Evolutionary conservation across 2,329 filamentous ascomycete genomes (phyloP), one percentile per base, ranked within the genome.

Genomic region (Anthostomella pinea): DNA sequence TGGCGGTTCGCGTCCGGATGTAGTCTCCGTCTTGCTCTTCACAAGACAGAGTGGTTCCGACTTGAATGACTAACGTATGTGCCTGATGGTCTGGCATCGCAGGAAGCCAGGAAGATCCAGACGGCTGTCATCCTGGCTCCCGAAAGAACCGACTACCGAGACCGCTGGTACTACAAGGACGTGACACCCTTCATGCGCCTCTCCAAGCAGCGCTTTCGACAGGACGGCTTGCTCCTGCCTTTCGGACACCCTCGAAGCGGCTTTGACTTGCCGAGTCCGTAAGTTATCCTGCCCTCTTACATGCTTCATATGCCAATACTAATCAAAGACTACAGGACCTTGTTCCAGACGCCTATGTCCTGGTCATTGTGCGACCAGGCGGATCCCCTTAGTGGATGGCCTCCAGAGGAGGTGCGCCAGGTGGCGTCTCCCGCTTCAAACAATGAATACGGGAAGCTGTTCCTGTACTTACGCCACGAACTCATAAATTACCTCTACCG

Each of bases 181-280:
- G 41, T 22, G 8, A 24, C 29, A 14, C 32, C 39, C 7, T 29
- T 34, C 8, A 33, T 39, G 16, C 45, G 52, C 3, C 23, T 48
- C 2, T 45, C 44, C 4, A 44, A 35, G 26, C 16, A 32, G 14
- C 25, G 35, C 16, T 53, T 45, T 24, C 29, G 38, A 13, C 27
- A 46, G 16, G 46, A 55, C 22, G 52, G 52, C 6, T 21, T 55
- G 3, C 27, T 53, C 6, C 42, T 55, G 2, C 45, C 52, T 28
- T 55, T 53, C 35, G 49, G 50, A 4, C 30, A 46, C 19, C 35
- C 41, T 10, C 41, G 41, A 10, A 15, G 20, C 8, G 33, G 37
- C 15, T 43, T 40, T 27, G 26, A 40, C 21, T 14, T 29, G 13
- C 37, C 33, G 8, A 43, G 40, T n/a, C 41, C 41, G 41, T 43